A percentile compares a stretch with the other conserved stretches of the same genome.
These are phyloP conservation scores for Hysterangium stoloniferum DNA, from an alignment of 768 basidiomycete genomes.

Conservation along the genomic window DNA sequence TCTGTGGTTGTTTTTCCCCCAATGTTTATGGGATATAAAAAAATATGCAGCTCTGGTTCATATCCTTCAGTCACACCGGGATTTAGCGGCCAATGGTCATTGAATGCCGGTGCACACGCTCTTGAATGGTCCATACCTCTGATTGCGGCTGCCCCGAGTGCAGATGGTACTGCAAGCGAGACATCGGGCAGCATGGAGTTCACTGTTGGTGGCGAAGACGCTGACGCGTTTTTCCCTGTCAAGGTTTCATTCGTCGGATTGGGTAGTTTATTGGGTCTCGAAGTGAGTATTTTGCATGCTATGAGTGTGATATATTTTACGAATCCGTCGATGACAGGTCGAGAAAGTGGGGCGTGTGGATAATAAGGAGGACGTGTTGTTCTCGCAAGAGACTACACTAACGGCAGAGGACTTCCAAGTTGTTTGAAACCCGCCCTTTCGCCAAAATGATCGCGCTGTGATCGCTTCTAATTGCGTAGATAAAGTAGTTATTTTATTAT, in stretches of 20 bases:
- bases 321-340: constrained; percentile 13
- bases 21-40: not conserved
- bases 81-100: constrained; percentile 69
- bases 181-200: constrained; percentile 88
- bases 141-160: constrained; percentile 36
- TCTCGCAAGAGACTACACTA: constrained; percentile 45
- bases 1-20: constrained; percentile 1
- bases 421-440: too few relatives aligned
- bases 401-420: constrained; percentile 44
- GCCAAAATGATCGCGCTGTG: too few relatives aligned
- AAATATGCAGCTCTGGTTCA: constrained; percentile 53
- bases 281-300: constrained; percentile 27
- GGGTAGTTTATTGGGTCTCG: constrained; percentile 74
- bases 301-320: constrained; percentile 18
- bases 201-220: constrained; percentile 76
- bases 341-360: constrained; percentile 42
- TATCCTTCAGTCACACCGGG: constrained; percentile 74
- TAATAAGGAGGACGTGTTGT: constrained; percentile 40
- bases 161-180: constrained; percentile 38
- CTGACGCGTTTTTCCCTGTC: constrained; percentile 88
- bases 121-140: constrained; percentile 79
- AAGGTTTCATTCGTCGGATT: constrained; percentile 71
- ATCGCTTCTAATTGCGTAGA: too few relatives aligned
- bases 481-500: too few relatives aligned
- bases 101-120: constrained; percentile 72